Conservation (phyloP, 352 stramenopile species). For the Aphanomyces invadans region DNA sequence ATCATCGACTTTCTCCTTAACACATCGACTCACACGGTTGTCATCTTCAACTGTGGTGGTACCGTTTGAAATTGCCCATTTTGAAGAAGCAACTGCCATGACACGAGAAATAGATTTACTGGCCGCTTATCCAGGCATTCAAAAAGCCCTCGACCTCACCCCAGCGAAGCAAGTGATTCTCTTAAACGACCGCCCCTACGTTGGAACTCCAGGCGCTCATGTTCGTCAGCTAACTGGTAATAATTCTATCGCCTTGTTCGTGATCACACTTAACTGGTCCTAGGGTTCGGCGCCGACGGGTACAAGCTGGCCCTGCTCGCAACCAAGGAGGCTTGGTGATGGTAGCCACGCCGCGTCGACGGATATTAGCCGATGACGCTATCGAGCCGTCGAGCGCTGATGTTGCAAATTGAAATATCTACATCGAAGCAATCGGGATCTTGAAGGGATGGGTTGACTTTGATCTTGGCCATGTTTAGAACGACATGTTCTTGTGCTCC, state of each 20-base stretch:
- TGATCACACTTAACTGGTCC: neutral
- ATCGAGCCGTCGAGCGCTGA: no score
- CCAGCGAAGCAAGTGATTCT: neutral
- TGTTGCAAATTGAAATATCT: no score
- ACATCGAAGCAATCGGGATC: no score
- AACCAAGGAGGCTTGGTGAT: no score
- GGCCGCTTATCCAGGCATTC: conserved; percentile 7
- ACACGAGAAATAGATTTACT: neutral
- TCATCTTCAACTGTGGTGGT: conserved; percentile 20
- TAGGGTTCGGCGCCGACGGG: neutral
- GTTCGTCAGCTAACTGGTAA: conserved; percentile 5
- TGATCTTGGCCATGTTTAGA: no score
- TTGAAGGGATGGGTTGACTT: no score
- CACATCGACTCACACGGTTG: neutral
- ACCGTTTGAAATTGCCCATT: no score
- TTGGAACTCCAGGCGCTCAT: neutral
- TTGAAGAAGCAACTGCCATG: neutral
- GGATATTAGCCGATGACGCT: neutral
- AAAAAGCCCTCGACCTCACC: conserved; percentile 8
- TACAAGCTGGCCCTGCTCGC: neutral
- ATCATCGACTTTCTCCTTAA: conserved; percentile 3
- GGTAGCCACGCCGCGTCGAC: neutral
- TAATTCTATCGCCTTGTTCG: neutral
- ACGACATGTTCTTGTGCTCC: conserved; percentile 81
- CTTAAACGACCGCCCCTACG: neutral